These are phyloP conservation scores for Phytopythium vexans DNA, from an alignment of 352 stramenopile species.

Conservation along the genomic window DNA sequence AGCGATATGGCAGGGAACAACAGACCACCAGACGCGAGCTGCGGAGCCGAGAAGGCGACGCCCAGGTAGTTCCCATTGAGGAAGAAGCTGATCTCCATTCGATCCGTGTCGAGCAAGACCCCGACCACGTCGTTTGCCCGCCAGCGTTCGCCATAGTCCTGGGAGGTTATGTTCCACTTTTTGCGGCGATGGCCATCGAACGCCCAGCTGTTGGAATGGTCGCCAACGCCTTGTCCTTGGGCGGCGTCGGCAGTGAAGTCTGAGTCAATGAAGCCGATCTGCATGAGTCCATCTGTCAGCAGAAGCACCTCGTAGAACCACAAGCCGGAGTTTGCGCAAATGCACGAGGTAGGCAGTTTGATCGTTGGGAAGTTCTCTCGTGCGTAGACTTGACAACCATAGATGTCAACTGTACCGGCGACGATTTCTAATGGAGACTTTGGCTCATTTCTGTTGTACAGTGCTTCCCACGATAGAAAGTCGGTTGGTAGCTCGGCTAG, in stretches of 20 bases:
- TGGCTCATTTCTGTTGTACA: not conserved
- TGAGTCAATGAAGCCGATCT: conserved; percentile 92
- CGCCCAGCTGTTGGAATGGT: conserved; percentile 88
- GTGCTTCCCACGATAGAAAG: not conserved
- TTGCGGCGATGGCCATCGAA: conserved; percentile 90
- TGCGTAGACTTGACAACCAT: conserved; percentile 47
- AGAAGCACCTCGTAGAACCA: conserved; percentile 92
- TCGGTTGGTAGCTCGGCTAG: not conserved
- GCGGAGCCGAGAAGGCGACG: conserved; percentile 66
- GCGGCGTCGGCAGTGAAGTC: conserved; percentile 81
- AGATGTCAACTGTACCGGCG: conserved; percentile 67
- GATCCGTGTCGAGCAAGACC: conserved; percentile 83
- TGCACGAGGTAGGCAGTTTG: conserved; percentile 34
- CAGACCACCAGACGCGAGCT: conserved; percentile 32
- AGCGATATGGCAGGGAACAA: conserved; percentile 85
- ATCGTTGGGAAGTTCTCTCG: conserved; percentile 83
- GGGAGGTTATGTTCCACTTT: conserved; percentile 85
- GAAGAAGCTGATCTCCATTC: conserved; percentile 85
- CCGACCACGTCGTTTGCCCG: conserved; percentile 80
- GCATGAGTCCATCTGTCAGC: conserved; percentile 88
- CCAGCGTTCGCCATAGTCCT: conserved; percentile 86
- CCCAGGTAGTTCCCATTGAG: conserved; percentile 91
- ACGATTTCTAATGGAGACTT: conserved; percentile 41
- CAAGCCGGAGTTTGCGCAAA: conserved; percentile 55
- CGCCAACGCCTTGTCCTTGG: conserved; percentile 89